Base-by-base conservation (phyloP, 202 grass and related monocot genomes). In the Alloteropsis angusta region DNA sequence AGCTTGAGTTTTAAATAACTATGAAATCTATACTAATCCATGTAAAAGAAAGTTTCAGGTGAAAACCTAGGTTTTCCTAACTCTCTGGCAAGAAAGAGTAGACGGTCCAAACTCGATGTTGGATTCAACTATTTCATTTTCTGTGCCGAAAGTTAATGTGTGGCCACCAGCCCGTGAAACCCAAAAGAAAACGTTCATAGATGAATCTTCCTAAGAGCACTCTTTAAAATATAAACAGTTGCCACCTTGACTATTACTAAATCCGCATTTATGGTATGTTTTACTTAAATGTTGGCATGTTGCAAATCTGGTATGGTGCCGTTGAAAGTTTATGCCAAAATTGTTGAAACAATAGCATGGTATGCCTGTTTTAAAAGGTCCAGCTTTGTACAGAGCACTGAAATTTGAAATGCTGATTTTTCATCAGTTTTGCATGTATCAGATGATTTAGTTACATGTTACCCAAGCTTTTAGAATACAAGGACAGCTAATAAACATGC, bases 271-370 rank as follows among this genome's bases (percentile, higher is more conserved):
- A 32, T 9, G 39, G 44, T 32, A 49, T n/a, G 21, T 49, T 49
- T 70, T 70, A 34, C 26, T 70, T 2, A n/a, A 18, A 49, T 68
- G 25, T 2, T 62, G 14, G 6, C 2, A 0, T 62, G 19, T 6
- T 60, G 57, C 57, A 3, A 25, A 60, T 16, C 57, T n/a, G n/a
- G n/a, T n/a, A n/a, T 17, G 34, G 26, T 7, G 26, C 53, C 26
- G 25, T 16, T 28, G 12, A 21, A 59, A 46, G 67, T 19, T 57
- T 76, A 74, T n/a, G n/a, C n/a, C n/a, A n/a, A n/a, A n/a, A n/a
- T n/a, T n/a, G n/a, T 55, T 56, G 59, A 82, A 55, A 47, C 6
- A 82, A 65, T 65, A 13, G 63, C 70, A 64, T 54, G 46, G 46
- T 82, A 45, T 1, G 1, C 63, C 1, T 82, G 59, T 47, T 28